Percentiles rank a stretch among this genome's conserved stretches.
These are phyloP conservation scores for Gossypium turneri DNA, from an alignment of 345 rosid species.

Conservation along the genomic window DNA sequence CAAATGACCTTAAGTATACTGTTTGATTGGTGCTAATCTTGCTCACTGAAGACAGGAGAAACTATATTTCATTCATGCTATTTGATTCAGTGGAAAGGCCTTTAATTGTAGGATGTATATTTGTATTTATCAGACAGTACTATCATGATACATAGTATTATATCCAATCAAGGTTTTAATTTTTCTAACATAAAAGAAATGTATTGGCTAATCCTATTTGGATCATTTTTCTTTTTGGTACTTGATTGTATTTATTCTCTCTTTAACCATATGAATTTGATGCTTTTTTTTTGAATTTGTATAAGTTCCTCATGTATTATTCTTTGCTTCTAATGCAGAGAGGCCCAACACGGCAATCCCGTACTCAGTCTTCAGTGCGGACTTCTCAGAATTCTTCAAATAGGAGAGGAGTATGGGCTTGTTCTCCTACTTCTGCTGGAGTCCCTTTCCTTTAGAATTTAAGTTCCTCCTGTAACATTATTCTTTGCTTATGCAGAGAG, in stretches of 20 bases:
- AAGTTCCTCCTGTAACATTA: neutral
- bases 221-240: neutral
- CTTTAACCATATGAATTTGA: neutral
- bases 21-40: conserved; percentile 1
- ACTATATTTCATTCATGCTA: neutral
- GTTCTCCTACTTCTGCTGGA: conserved; percentile 27
- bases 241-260: neutral
- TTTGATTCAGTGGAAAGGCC: neutral
- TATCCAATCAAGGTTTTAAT: neutral
- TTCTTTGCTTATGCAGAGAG: conserved; percentile 33
- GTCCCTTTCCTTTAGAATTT: neutral
- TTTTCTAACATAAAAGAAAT: neutral
- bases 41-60: neutral
- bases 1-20: neutral
- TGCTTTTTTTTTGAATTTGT: neutral
- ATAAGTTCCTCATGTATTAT: neutral
- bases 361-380: conserved; percentile 37
- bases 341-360: conserved; percentile 29
- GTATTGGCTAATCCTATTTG: neutral
- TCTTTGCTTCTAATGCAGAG: conserved; percentile 31
- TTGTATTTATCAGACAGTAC: neutral
- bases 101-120: neutral
- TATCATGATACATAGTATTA: neutral
- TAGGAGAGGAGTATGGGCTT: conserved; percentile 44
- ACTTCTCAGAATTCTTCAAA: conserved; percentile 36